Evolutionary conservation across 2,329 filamentous ascomycete species (phyloP), one percentile per base, ranked within the genome.

Genomic region (Arthrinium puccinioides): DNA sequence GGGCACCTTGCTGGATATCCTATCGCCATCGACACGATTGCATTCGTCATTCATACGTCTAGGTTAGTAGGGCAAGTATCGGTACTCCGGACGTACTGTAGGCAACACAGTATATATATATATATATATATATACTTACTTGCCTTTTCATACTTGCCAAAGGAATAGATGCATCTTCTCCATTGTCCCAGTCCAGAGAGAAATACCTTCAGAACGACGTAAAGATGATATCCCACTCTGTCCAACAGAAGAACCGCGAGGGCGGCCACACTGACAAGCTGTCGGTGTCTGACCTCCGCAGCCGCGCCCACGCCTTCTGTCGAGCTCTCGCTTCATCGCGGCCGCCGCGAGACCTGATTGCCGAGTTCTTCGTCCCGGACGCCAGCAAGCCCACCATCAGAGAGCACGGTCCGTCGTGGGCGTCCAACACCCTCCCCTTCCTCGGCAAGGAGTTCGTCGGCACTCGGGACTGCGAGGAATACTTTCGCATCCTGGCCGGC

Each of bases 321-420:
- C 37, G 37, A 15, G 18, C 40, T 6, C 33, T 42, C 5, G 9
- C 34, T 21, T 28, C 37, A 14, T 28, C 37, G 8, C 37, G 32
- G 4, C n/a, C 36, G 21, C 32, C 40, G 8, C 23, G 20, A 7
- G 37, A 39, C 23, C 32, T 42, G 6, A 21, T 42, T 13, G 20
- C 23, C 18, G 32, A 42, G 29, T 39, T 37, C 37, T 39, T 42
- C 37, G 34, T 39, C n/a, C 32, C 32, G 21, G 40, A 42, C 13
- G 32, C 18, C 10, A 26, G 28, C 10, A 31, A 35, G 19, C 40
- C 40, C 14, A 33, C 40, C 4, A 39, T 42, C 24, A 18, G 23
- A 29, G 40, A 42, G 16, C 37, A 42, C 24, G 40, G 40, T 11
- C 40, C 40, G 5, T 29, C 37, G 4, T 42, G 40, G 40, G 40